These are phyloP conservation scores for Sabuloglossum arenarium DNA, from an alignment of 495 filamentous ascomycete genomes.

Conservation along the genomic window DNA sequence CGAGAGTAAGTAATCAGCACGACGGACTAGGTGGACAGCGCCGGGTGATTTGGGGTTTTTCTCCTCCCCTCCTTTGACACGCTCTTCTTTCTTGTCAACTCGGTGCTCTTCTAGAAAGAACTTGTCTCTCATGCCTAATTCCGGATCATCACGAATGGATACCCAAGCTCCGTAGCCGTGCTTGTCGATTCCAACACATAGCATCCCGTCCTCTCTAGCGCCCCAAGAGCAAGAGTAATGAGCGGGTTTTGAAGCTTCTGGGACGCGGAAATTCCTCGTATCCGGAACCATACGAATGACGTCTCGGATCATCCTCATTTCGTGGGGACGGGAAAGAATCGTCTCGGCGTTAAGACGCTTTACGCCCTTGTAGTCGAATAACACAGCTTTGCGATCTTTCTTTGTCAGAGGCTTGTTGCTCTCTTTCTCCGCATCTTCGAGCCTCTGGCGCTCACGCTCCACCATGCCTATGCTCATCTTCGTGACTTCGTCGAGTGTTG, in stretches of 20 bases:
- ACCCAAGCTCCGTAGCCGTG: constrained; percentile 93
- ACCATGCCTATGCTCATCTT: constrained; percentile 45
- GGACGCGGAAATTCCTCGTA: constrained; percentile 59
- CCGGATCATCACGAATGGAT: constrained; percentile 76
- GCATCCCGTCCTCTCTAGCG: constrained; percentile 86
- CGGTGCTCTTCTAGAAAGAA: constrained; percentile 95
- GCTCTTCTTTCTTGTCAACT: constrained; percentile 91
- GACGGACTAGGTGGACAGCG: constrained; percentile 85
- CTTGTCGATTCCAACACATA: constrained; percentile 74
- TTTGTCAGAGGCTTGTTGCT: constrained; percentile 61
- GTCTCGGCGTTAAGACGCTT: constrained; percentile 91
- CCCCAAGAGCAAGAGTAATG: constrained; percentile 80
- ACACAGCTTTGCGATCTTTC: constrained; percentile 88
- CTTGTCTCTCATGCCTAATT: constrained; percentile 72
- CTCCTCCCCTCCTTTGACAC: constrained; percentile 52
- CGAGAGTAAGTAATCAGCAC: constrained; percentile 82
- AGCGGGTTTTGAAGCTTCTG: constrained; percentile 76
- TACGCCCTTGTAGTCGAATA: constrained; percentile 81
- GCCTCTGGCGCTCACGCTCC: constrained; percentile 39
- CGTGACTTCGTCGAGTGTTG: constrained; percentile 51
- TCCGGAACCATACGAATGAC: constrained; percentile 41
- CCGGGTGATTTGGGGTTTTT: constrained; percentile 78
- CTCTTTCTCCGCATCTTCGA: constrained; percentile 40
- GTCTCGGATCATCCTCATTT: constrained; percentile 66
- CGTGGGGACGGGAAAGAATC: constrained; percentile 66